Conservation (phyloP, 805 yeast genomes). For the Blastobotrys muscicola region DNA sequence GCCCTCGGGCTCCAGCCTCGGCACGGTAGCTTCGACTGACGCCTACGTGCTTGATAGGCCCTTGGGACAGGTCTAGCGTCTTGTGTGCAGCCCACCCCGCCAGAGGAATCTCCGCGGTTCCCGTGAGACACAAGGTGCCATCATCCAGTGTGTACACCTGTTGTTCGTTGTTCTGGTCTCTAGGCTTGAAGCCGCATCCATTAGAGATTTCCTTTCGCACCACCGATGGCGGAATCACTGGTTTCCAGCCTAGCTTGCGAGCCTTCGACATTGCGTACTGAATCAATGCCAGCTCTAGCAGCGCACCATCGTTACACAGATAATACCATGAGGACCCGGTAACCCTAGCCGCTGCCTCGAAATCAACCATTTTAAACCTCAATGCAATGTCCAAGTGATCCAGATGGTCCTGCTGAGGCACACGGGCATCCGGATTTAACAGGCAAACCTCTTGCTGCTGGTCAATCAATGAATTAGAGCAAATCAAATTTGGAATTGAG, state of each 20-base stretch:
- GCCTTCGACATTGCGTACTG: slow-evolving; percentile 70
- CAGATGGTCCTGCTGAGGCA: slow-evolving; percentile 3
- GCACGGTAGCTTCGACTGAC: slow-evolving; percentile 83
- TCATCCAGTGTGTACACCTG: slow-evolving; percentile 63
- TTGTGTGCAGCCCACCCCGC: slow-evolving; percentile 66
- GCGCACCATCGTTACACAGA: slow-evolving; percentile 73
- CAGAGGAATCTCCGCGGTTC: slow-evolving; percentile 92
- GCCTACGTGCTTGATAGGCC: slow-evolving; percentile 56
- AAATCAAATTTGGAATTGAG: slow-evolving; percentile 26
- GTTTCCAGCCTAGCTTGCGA: slow-evolving; percentile 51
- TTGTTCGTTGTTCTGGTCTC: slow-evolving; percentile 76
- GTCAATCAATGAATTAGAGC: slow-evolving; percentile 12
- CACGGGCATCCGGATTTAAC: slow-evolving; percentile 14
- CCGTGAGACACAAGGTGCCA: slow-evolving; percentile 55
- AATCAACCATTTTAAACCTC: slow-evolving; percentile 56
- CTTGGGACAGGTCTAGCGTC: slow-evolving; percentile 26
- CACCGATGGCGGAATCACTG: slow-evolving; percentile 77
- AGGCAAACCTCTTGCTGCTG: slow-evolving; percentile 16
- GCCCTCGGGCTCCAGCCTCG: slow-evolving; percentile 95
- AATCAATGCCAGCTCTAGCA: slow-evolving; percentile 80
- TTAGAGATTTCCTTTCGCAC: slow-evolving; percentile 65
- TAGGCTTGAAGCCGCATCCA: slow-evolving; percentile 93
- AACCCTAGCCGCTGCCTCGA: slow-evolving; percentile 59
- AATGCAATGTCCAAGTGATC: slow-evolving; percentile 67
- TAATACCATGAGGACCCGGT: slow-evolving; percentile 75